Evolutionary conservation across 108 stramenopile genomes (phyloP).

Genomic region (Ochromonas danica): DNA sequence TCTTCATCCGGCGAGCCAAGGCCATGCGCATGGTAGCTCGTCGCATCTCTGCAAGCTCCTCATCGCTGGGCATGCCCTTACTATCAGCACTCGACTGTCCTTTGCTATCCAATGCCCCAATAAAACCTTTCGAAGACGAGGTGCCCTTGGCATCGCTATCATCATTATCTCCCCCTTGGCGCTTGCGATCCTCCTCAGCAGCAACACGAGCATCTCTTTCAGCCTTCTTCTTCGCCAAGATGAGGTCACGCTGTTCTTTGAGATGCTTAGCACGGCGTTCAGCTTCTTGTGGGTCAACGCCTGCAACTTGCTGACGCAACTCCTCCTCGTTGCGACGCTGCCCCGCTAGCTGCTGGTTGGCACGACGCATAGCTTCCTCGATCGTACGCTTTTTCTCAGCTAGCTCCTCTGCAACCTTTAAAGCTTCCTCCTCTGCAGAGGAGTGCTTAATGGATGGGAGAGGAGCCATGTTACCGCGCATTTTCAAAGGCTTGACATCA

Average conservation of each 20-base stretch:
- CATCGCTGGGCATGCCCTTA: not conserved
- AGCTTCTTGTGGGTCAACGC: not conserved
- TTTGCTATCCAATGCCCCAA: not conserved
- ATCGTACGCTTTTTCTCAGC: conserved; percentile 2
- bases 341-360: conserved; percentile 23
- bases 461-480: not conserved
- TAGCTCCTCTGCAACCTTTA: conserved; percentile 25
- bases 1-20: conserved; percentile 52
- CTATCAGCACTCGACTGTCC: not conserved
- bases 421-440: too few relatives aligned
- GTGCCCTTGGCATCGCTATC: not conserved
- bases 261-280: conserved; percentile 24
- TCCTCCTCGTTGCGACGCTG: conserved; percentile 34
- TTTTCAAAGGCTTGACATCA: not conserved
- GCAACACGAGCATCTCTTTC: conserved; percentile 30
- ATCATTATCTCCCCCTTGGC: conserved; percentile 7
- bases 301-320: not conserved
- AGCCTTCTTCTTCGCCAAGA: conserved; percentile 45
- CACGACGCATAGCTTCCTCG: conserved; percentile 38
- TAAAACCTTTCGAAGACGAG: not conserved
- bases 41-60: not conserved
- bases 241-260: conserved; percentile 34
- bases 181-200: too few relatives aligned
- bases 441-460: not conserved
- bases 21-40: conserved; percentile 40